phyloP scores from a whole-genome alignment of 441 rosid species.

The Euphorbia schlechtendalii region DNA sequence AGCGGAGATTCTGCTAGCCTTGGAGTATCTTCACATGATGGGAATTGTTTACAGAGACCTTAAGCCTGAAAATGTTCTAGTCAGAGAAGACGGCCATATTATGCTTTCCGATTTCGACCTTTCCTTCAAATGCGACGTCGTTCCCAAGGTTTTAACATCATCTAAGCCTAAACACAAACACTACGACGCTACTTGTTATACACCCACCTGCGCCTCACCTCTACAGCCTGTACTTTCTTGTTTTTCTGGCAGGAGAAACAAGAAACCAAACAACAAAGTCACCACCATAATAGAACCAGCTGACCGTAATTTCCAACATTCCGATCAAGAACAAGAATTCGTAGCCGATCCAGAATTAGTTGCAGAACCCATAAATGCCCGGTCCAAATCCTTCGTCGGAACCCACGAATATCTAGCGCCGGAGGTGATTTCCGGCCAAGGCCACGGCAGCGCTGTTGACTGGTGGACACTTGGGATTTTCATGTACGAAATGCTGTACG shows the following conservation, averaged over 20 bases:
- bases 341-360: slow-evolving; percentile 44
- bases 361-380: slow-evolving; percentile 63
- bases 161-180: slow-evolving; percentile 20
- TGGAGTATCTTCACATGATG: slow-evolving; percentile 69
- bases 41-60: slow-evolving; percentile 84
- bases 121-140: slow-evolving; percentile 37
- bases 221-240: slow-evolving; percentile 66
- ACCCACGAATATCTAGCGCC: slow-evolving; percentile 93
- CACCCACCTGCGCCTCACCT: slow-evolving; percentile 52
- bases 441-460: slow-evolving; percentile 89
- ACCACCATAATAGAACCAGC: slow-evolving; percentile 62
- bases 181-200: slow-evolving; percentile 33
- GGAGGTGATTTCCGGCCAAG: slow-evolving; percentile 77
- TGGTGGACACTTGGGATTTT: slow-evolving; percentile 96
- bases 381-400: slow-evolving; percentile 81
- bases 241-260: slow-evolving; percentile 38
- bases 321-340: slow-evolving; percentile 27
- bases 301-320: slow-evolving; percentile 37
- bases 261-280: slow-evolving; percentile 17
- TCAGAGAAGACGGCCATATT: slow-evolving; percentile 76
- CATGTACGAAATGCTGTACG: slow-evolving; percentile 76
- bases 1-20: slow-evolving; percentile 77
- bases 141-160: slow-evolving; percentile 33
- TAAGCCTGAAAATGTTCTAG: slow-evolving; percentile 83
- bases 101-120: slow-evolving; percentile 92